A percentile compares a stretch with the other conserved stretches of the same genome.
Evolutionary conservation across 1,284 basidiomycete species (phyloP).

Genomic region (Ustilago xerochloae): DNA sequence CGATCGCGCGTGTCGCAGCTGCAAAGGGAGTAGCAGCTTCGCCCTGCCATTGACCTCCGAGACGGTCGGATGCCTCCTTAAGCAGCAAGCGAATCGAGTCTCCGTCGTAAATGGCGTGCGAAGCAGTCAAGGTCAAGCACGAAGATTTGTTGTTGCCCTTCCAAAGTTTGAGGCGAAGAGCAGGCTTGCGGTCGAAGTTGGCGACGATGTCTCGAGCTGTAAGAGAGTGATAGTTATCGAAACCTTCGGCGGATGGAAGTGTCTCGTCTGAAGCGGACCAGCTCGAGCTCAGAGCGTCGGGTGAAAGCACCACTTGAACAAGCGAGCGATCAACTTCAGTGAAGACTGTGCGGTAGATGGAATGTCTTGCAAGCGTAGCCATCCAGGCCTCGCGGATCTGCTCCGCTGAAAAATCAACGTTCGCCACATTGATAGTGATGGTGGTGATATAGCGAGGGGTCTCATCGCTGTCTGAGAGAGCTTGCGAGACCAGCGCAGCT

Average conservation of each 20-base stretch:
- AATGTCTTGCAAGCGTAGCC: conserved; percentile 25
- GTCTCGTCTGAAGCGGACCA: conserved; percentile 11
- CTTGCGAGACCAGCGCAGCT: conserved; percentile 50
- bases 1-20: conserved; percentile 23
- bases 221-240: conserved; percentile 14
- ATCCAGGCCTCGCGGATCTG: conserved; percentile 37
- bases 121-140: conserved; percentile 38
- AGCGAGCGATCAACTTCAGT: conserved; percentile 24
- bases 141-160: conserved; percentile 7
- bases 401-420: conserved; percentile 3
- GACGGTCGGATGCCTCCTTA: conserved; percentile 29
- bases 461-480: conserved; percentile 22
- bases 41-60: neutral
- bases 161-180: conserved; percentile 48
- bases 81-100: conserved; percentile 52
- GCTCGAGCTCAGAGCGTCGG: conserved; percentile 2
- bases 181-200: conserved; percentile 25
- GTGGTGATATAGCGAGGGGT: conserved; percentile 55
- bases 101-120: conserved; percentile 64
- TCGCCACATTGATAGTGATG: conserved; percentile 23
- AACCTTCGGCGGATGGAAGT: conserved; percentile 1
- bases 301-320: conserved; percentile 44
- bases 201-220: conserved; percentile 40
- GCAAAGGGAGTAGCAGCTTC: conserved; percentile 18
- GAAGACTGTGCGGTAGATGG: conserved; percentile 61